A percentile compares a stretch with the other conserved stretches of the same genome.
Evolutionary conservation across 805 yeast species (phyloP).

Genomic region (Spathaspora gorwiae): DNA sequence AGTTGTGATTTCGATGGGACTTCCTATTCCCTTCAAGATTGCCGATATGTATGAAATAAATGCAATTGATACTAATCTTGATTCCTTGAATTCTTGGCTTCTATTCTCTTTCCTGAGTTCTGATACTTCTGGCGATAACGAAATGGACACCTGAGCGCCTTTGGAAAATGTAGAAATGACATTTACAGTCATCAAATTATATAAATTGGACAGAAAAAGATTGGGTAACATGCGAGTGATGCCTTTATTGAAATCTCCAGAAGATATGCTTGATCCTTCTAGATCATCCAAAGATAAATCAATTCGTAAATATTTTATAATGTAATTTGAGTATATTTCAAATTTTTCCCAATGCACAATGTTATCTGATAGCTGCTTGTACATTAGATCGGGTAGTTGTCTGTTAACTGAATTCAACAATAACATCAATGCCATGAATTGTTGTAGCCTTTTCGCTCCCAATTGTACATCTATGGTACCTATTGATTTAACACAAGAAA

Average conservation of each 20-base stretch:
- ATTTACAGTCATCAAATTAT: background rate
- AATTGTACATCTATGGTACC: slow-evolving; percentile 41
- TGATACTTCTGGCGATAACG: background rate
- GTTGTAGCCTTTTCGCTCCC: slow-evolving; percentile 35
- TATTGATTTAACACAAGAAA: slow-evolving; percentile 24
- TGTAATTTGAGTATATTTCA: slow-evolving; percentile 37
- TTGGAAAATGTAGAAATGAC: background rate
- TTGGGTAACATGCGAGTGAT: slow-evolving; percentile 13
- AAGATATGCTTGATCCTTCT: slow-evolving; percentile 9
- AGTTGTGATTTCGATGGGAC: slow-evolving; percentile 35
- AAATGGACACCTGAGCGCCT: background rate
- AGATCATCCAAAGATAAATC: slow-evolving; percentile 18
- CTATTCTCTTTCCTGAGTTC: background rate
- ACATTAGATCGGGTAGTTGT: slow-evolving; percentile 28
- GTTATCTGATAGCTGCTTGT: slow-evolving; percentile 14
- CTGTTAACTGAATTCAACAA: slow-evolving; percentile 33
- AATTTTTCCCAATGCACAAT: slow-evolving; percentile 39
- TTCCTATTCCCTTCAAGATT: slow-evolving; percentile 17
- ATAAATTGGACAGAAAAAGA: slow-evolving; percentile 4
- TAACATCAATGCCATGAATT: slow-evolving; percentile 47
- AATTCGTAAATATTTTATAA: slow-evolving; percentile 49
- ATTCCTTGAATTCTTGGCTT: slow-evolving; percentile 9
- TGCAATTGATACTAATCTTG: slow-evolving; percentile 40
- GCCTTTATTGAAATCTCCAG: slow-evolving; percentile 13
- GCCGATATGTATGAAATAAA: slow-evolving; percentile 36